Conservation (phyloP, 2,329 filamentous ascomycete species). For the Trichophyton mentagrophytes region DNA sequence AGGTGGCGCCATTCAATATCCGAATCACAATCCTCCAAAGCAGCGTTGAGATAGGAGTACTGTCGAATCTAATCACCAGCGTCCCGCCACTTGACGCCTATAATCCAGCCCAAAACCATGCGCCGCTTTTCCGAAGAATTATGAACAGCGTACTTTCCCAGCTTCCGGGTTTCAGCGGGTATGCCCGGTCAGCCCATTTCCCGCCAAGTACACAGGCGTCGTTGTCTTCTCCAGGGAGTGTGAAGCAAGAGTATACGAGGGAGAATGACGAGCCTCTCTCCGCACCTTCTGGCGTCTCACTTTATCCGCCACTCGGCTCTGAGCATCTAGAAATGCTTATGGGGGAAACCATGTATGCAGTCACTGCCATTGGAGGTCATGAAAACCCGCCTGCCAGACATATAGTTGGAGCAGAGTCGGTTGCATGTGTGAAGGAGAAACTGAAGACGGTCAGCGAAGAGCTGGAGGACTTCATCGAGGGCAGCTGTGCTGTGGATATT, state of each 20-base stretch:
- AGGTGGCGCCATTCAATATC: slow-evolving; percentile 93
- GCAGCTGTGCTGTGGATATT: slow-evolving; percentile 67
- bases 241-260: slow-evolving; percentile 10
- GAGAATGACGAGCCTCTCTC: slow-evolving; percentile 22
- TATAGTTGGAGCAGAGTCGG: slow-evolving; percentile 83
- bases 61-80: slow-evolving; percentile 77
- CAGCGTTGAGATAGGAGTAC: slow-evolving; percentile 77
- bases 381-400: slow-evolving; percentile 90
- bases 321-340: slow-evolving; percentile 61
- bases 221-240: background rate
- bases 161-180: slow-evolving; percentile 50
- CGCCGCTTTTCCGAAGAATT: slow-evolving; percentile 72
- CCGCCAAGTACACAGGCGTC: slow-evolving; percentile 4
- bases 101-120: slow-evolving; percentile 55
- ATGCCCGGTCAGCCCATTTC: slow-evolving; percentile 16
- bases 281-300: slow-evolving; percentile 41
- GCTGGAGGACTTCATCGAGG: slow-evolving; percentile 87
- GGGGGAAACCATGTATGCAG: slow-evolving; percentile 77
- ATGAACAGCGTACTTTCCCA: slow-evolving; percentile 66
- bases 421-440: slow-evolving; percentile 84
- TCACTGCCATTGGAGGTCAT: slow-evolving; percentile 85
- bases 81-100: slow-evolving; percentile 64
- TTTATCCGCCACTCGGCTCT: slow-evolving; percentile 61
- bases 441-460: slow-evolving; percentile 93
- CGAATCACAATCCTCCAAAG: slow-evolving; percentile 93